Evolutionary conservation across 2,329 filamentous ascomycete species (phyloP).

Genomic region (Arthrobotrys sphaeroides): DNA sequence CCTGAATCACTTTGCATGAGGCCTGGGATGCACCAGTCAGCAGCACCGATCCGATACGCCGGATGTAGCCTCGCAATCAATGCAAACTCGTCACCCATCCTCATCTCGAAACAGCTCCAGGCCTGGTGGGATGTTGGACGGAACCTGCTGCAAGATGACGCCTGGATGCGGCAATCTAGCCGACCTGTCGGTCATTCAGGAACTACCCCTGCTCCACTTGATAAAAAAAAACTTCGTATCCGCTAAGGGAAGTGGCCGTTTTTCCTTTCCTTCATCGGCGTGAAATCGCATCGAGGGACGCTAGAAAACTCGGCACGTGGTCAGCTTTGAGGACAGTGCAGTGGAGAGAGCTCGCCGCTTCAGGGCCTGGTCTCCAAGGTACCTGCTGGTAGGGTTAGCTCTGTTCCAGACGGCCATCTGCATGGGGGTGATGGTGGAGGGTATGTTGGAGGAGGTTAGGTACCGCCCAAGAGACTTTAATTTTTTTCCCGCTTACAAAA

Average conservation of each 20-base stretch:
- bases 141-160: slow-evolving; percentile 46
- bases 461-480: slow-evolving; percentile 14
- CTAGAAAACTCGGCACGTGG: slow-evolving; percentile 34
- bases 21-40: not conserved
- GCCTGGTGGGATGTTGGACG: slow-evolving; percentile 2
- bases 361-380: not conserved
- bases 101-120: not conserved
- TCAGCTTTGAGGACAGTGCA: not conserved
- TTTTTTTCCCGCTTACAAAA: slow-evolving; percentile 30
- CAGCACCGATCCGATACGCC: slow-evolving; percentile 9
- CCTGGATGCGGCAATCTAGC: slow-evolving; percentile 45
- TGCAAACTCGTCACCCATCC: not conserved
- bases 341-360: slow-evolving; percentile 26
- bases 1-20: slow-evolving; percentile 37
- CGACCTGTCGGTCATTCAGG: slow-evolving; percentile 20
- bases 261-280: slow-evolving; percentile 24
- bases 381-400: not conserved
- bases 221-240: slow-evolving; percentile 1
- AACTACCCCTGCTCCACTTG: slow-evolving; percentile 11
- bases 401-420: not conserved
- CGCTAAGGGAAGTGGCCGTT: slow-evolving; percentile 3
- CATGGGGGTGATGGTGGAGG: not conserved
- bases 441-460: not conserved
- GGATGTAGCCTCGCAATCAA: slow-evolving; percentile 14
- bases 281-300: slow-evolving; percentile 21